Percentiles rank a stretch among this genome's conserved stretches.
Conservation (phyloP, 139 green algal genomes). For the Zygnema cylindricum region DNA sequence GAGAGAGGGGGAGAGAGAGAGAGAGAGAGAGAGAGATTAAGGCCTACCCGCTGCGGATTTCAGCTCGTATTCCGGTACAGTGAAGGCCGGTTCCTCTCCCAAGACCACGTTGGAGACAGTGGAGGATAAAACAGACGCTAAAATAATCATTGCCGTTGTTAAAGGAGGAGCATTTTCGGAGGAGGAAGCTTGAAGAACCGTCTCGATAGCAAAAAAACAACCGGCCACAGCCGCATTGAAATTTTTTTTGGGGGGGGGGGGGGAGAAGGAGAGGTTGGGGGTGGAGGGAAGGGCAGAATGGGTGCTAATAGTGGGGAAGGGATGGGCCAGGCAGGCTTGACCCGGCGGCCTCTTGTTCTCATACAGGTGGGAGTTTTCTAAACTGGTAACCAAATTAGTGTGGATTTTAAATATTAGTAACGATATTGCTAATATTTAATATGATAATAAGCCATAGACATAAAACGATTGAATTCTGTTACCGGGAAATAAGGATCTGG, state of each 20-base stretch:
- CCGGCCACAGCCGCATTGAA: conserved; percentile 81
- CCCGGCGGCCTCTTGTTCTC: conserved; percentile 38
- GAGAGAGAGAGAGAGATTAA: background rate
- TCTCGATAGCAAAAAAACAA: conserved; percentile 30
- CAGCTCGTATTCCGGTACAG: background rate
- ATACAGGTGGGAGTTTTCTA: too few relatives aligned
- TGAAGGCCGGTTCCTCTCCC: conserved; percentile 47
- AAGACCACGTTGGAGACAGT: conserved; percentile 68
- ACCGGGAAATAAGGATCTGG: too few relatives aligned
- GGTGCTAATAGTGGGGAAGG: background rate
- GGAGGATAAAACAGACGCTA: background rate
- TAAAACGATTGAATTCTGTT: too few relatives aligned
- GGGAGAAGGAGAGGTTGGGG: background rate
- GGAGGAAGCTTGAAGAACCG: background rate
- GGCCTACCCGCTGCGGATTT: background rate
- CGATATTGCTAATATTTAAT: too few relatives aligned
- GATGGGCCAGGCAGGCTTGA: conserved; percentile 50
- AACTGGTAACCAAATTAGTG: too few relatives aligned
- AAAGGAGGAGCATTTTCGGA: background rate
- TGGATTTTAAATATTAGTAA: too few relatives aligned
- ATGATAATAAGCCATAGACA: too few relatives aligned
- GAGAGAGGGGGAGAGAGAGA: background rate
- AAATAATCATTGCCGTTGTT: background rate
- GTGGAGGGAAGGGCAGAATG: background rate
- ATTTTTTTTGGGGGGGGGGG: background rate